Evolutionary conservation across 495 filamentous ascomycete species (phyloP).

Genomic region (Thermochaetoides thermophila): DNA sequence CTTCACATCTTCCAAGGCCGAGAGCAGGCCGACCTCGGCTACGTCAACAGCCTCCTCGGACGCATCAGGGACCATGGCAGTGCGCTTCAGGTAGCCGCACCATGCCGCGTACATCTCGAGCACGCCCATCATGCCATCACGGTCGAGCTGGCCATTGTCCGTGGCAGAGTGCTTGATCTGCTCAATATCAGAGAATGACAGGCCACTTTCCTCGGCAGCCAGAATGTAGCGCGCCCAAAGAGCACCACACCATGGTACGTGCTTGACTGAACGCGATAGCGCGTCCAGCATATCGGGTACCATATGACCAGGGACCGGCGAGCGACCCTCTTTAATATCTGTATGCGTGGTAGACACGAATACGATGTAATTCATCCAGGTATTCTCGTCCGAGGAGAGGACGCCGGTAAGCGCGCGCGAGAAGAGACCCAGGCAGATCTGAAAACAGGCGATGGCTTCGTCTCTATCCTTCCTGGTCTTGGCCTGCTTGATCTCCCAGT

Average conservation of each 20-base stretch:
- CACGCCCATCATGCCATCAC: slow-evolving; percentile 64
- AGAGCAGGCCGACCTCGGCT: slow-evolving; percentile 76
- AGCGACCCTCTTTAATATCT: slow-evolving; percentile 18
- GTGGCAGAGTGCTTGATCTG: slow-evolving; percentile 86
- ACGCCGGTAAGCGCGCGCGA: slow-evolving; percentile 54
- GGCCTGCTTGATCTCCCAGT: slow-evolving; percentile 60
- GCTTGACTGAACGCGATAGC: slow-evolving; percentile 59
- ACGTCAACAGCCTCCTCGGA: slow-evolving; percentile 83
- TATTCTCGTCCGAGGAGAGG: slow-evolving; percentile 49
- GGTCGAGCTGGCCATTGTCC: slow-evolving; percentile 56
- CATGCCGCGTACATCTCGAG: slow-evolving; percentile 81
- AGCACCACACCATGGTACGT: slow-evolving; percentile 83
- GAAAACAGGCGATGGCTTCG: slow-evolving; percentile 29
- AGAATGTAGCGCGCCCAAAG: slow-evolving; percentile 85
- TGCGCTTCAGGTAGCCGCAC: slow-evolving; percentile 80
- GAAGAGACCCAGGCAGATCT: slow-evolving; percentile 58
- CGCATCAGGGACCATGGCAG: slow-evolving; percentile 58
- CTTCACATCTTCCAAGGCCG: slow-evolving; percentile 68
- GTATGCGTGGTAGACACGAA: slow-evolving; percentile 39
- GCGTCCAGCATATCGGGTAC: slow-evolving; percentile 32
- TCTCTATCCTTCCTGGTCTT: slow-evolving; percentile 29
- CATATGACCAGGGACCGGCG: slow-evolving; percentile 16
- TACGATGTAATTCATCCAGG: slow-evolving; percentile 73
- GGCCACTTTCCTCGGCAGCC: slow-evolving; percentile 58
- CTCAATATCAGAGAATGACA: slow-evolving; percentile 65